Evolutionary conservation across 352 stramenopile species (phyloP), one percentile per base, ranked within the genome.

Genomic region (Hyaloperonospora arabidopsidis): DNA sequence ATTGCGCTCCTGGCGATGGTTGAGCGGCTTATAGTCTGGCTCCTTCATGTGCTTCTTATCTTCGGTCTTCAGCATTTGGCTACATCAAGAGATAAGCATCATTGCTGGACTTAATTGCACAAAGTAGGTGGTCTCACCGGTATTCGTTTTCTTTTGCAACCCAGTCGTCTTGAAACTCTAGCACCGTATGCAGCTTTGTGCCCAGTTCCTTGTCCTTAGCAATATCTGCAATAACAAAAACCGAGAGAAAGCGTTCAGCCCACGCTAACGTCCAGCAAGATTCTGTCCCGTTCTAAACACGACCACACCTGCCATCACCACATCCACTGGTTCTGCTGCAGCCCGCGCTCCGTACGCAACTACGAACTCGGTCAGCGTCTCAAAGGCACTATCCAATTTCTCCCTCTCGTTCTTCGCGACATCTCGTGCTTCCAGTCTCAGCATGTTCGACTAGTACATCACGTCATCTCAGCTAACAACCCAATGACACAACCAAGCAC

Each of bases 11-110:
- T 94, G 83, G 2, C 81, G 84, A 19, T 76, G 54, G 36, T 89
- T 92, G 23, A 94, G 63, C 32, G 68, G 63, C 2, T 81, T 69
- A 36, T 80, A 90, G 41, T 94, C 84, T 17, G 52, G 41, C 47
- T 89, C 78, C 39, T 86, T 84, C 67, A 94, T 70, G 55, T 85
- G 59, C 45, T 94, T 94, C 57, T 94, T 94, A 66, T 94, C 84
- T 54, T 94, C 84, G 0, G 79, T 89, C 65, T 94, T 94, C 15
- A 94, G 74, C 79, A 94, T 87, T 77, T 89, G 81, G 12, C 81
- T 92, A 34, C 51, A 47, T 44, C n/a, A 5, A 38, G 29, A 58
- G 18, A 34, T 45, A 39, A 1, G 22, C 22, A 55, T 44, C 10
- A 63, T 21, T 25, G 43, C 21, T 13, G 17, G n/a, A 38, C 5